phyloP scores from a whole-genome alignment of 2,329 filamentous ascomycete genomes.

The Fusarium sp. region DNA sequence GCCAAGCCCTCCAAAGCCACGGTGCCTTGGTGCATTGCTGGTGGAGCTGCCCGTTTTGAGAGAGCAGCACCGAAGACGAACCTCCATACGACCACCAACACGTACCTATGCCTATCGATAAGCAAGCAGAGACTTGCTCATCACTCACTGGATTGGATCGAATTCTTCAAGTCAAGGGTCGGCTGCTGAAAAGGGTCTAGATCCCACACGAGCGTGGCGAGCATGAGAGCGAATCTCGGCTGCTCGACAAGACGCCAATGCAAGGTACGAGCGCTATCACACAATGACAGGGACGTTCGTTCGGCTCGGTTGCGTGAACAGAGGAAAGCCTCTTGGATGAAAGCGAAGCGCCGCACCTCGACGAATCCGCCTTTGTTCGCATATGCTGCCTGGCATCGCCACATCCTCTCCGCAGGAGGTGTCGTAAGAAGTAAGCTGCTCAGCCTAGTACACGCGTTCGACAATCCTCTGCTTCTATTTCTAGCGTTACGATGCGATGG shows the following conservation, averaged over 20 bases:
- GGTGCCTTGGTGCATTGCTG: constrained; percentile 10
- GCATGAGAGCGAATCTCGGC: constrained; percentile 2
- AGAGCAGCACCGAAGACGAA: constrained; percentile 17
- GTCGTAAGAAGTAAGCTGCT: background rate
- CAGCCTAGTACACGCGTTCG: constrained; percentile 15
- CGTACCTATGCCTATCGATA: constrained; percentile 27
- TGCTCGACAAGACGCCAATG: constrained; percentile 27
- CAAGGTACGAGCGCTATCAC: constrained; percentile 39
- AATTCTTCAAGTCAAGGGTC: constrained; percentile 14
- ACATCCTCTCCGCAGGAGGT: background rate
- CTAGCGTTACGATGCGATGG: background rate
- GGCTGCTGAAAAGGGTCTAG: constrained; percentile 27
- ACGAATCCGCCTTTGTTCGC: constrained; percentile 10
- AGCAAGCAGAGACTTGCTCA: background rate
- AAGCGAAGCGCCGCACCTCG: constrained; percentile 28
- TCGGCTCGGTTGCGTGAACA: constrained; percentile 20
- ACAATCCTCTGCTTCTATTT: constrained; percentile 25
- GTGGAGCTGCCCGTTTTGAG: constrained; percentile 20
- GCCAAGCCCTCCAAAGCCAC: constrained; percentile 33
- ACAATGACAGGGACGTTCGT: constrained; percentile 32
- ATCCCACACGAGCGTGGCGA: constrained; percentile 27
- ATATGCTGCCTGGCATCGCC: constrained; percentile 6
- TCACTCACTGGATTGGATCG: constrained; percentile 30
- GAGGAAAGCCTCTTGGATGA: constrained; percentile 13
- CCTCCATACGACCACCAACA: background rate